Base-by-base conservation (phyloP, 306 rosid genomes). In the Lupinus albus region DNA sequence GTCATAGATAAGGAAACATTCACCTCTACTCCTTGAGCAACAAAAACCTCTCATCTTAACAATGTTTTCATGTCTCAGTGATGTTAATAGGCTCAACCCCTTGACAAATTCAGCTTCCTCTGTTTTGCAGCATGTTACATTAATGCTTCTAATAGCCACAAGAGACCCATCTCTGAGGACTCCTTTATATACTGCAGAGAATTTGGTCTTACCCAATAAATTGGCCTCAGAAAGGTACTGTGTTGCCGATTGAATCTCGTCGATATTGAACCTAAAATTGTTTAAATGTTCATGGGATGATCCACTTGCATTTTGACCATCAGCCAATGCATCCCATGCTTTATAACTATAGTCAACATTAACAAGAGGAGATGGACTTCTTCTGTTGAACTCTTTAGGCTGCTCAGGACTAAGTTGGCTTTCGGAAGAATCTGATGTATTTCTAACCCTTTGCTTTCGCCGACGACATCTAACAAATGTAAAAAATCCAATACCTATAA, bases 211-310 rank as follows among this genome's bases (percentile, higher is more conserved):
- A n/a, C 94, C 85, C 67, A 88, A 73, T 38, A 91, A 59, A 68
- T 80, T 91, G 46, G 77, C 80, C 80, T 83, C 97, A 1, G 97
- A 88, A 55, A 88, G 81, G 82, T 87, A 64, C 11, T 85, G 91
- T 3, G 97, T 88, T 13, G 96, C 96, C 39, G 96, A 84, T 78
- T 91, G 94, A 46, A 91, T 77, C 79, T 91, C 96, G 53, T 88
- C 96, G 63, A 91, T 64, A 68, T 85, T 91, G 42, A 85, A 88
- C 78, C 86, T 85, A 16, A 69, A 82, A 52, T 55, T 32, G 60
- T 71, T 75, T 0, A 87, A 73, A 64, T 64, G 64, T 55, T 86
- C 91, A 48, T 70, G 79, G 41, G 88, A 74, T 66, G 75, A 75
- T 30, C 87, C 86, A 39, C 61, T 63, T 7, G 80, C 78, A 33